A percentile compares a stretch with the other conserved stretches of the same genome.
These are phyloP conservation scores for Fusarium protoensiforme DNA, from an alignment of 2,329 filamentous ascomycete genomes.

Conservation along the genomic window DNA sequence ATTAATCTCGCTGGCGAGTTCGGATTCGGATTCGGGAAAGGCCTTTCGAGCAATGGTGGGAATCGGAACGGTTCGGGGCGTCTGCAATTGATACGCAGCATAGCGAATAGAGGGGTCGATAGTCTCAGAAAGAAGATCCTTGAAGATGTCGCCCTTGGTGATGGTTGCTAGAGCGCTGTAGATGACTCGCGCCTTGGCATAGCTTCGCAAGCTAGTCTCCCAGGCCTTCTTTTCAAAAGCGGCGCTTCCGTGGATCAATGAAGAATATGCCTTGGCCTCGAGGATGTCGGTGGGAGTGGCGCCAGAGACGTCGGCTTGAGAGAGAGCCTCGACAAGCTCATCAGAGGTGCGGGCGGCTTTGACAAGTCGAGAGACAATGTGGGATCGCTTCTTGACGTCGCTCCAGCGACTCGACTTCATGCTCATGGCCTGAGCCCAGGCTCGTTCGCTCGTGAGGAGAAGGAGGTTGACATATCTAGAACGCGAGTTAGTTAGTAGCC, in stretches of 20 bases:
- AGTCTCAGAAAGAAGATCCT: slow-evolving; percentile 85
- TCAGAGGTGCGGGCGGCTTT: slow-evolving; percentile 81
- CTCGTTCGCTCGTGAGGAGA: slow-evolving; percentile 86
- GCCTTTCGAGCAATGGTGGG: slow-evolving; percentile 81
- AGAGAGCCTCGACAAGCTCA: slow-evolving; percentile 73
- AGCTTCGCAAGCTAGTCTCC: slow-evolving; percentile 80
- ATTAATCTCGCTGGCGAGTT: slow-evolving; percentile 75
- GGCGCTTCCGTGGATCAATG: slow-evolving; percentile 79
- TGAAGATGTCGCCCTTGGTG: slow-evolving; percentile 77
- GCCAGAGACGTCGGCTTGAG: slow-evolving; percentile 70
- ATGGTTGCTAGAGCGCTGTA: slow-evolving; percentile 79
- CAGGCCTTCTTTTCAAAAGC: slow-evolving; percentile 91
- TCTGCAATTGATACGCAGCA: slow-evolving; percentile 90
- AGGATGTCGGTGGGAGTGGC: slow-evolving; percentile 78
- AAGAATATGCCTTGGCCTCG: slow-evolving; percentile 86
- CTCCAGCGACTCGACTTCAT: slow-evolving; percentile 87
- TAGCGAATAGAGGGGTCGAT: slow-evolving; percentile 95
- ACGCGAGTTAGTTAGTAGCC: slow-evolving; percentile 11
- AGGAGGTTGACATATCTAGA: slow-evolving; percentile 80
- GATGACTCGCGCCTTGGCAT: slow-evolving; percentile 81
- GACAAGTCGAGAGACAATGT: slow-evolving; percentile 87
- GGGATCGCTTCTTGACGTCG: slow-evolving; percentile 79
- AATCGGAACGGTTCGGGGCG: slow-evolving; percentile 86
- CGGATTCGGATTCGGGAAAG: slow-evolving; percentile 74
- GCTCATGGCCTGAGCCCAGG: slow-evolving; percentile 95